Evolutionary conservation across 495 filamentous ascomycete genomes (phyloP), one percentile per base, ranked within the genome.

Genomic region (Darksidea phi): DNA sequence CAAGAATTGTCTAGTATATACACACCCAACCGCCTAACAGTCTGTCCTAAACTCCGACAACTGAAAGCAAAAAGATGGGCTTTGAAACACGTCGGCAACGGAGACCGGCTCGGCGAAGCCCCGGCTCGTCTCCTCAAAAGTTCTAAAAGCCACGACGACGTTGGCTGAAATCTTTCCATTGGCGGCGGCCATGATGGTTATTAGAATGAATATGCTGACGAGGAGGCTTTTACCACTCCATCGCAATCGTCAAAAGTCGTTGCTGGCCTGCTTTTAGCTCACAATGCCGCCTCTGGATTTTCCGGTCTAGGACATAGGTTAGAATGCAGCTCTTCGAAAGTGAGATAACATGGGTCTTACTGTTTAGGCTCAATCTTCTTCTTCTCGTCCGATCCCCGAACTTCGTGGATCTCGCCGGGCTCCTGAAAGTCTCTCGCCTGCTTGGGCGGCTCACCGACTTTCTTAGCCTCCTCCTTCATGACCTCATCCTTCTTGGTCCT

Each of bases 321-420:
- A 55, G 42, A 38, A 41, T 18, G 11, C 17, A 37, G 13, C 15
- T 20, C 23, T 34, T 18, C 15, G 10, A 32, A 13, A 21, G 8
- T 8, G 15, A 23, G 7, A 28, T 32, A 3, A 34, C 24, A 5
- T 21, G 17, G 3, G 51, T 24, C 51, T 56, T 24, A 56, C 59
- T 62, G 51, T 45, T n/a, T 26, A 18, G 59, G 59, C 34, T 49
- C 23, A 8, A 49, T 13, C 54, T 52, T 56, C n/a, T 28, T 12
- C 54, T 63, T 63, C 1, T 63, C 60, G 55, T 90, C 76, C 60
- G 84, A 48, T 13, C 61, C 61, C 11, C 61, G 55, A 25, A 41
- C 61, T 3, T 61, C 43, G 26, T 54, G 49, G n/a, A 61, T 53
- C 24, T 60, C 20, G 12, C 43, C 57, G 0, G 55, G 25, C 23